Conservation (phyloP, 805 yeast genomes). For the Maudiozyma bulderi region DNA sequence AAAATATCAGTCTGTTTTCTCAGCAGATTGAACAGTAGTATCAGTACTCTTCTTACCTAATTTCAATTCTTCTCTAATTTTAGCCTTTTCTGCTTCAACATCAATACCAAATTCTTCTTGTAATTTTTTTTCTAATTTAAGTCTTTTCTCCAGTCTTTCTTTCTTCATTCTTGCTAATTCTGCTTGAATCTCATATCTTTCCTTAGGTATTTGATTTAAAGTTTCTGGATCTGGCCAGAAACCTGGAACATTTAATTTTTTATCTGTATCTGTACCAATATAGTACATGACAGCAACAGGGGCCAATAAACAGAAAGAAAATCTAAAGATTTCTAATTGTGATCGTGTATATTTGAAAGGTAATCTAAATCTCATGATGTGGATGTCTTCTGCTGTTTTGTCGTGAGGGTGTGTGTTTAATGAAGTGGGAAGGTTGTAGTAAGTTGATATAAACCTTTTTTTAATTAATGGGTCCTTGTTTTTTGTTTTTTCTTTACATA, state of each 20-base stretch:
- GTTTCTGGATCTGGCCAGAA: slow-evolving; percentile 97
- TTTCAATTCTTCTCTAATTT: slow-evolving; percentile 4
- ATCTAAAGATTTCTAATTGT: slow-evolving; percentile 48
- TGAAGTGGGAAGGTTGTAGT: neutral
- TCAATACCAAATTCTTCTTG: slow-evolving; percentile 55
- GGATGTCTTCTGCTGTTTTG: too few species aligned
- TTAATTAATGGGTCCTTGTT: neutral
- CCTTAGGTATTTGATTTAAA: slow-evolving; percentile 83
- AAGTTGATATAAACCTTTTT: too few species aligned
- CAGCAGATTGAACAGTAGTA: too few species aligned
- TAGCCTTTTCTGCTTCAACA: slow-evolving; percentile 36
- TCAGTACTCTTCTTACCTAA: neutral
- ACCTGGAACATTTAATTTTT: slow-evolving; percentile 81
- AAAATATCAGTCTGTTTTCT: too few species aligned
- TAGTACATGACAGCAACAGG: slow-evolving; percentile 91
- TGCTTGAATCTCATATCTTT: slow-evolving; percentile 82
- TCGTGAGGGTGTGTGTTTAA: neutral
- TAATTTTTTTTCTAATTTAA: slow-evolving; percentile 63
- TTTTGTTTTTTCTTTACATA: neutral
- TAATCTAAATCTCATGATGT: slow-evolving; percentile 9
- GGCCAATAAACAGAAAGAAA: slow-evolving; percentile 73
- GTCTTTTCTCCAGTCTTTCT: slow-evolving; percentile 64
- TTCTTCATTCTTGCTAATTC: slow-evolving; percentile 81
- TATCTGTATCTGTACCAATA: slow-evolving; percentile 84
- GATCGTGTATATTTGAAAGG: slow-evolving; percentile 36